Base-by-base conservation (phyloP, 2,329 filamentous ascomycete genomes). In the Ascocoryne sarcoides region DNA sequence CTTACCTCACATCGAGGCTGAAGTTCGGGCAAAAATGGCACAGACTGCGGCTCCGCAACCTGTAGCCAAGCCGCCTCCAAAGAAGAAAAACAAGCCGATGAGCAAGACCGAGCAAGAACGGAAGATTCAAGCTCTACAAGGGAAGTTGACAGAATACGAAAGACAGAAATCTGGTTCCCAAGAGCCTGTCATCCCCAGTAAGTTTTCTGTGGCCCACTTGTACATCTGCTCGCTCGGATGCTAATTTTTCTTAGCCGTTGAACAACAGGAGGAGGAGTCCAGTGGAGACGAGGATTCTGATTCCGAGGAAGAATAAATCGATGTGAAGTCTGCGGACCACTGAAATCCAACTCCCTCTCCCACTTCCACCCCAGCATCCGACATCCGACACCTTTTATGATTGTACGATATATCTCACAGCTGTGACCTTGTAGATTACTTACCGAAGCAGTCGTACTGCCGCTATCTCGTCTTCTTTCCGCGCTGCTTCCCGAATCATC, bases 41-140 rank as follows among this genome's bases (percentile, higher is more conserved):
- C 48, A 60, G 19, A 45, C 58, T 54, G 42, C 52, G 41, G 57
- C 45, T 38, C 48, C 50, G 32, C 57, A 47, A 51, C 58, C 48
- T 50, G 36, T 46, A 7, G 47, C 51, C 4, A 65, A 53, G 55
- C 63, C 53, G 12, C 20, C 50, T 7, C 59, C 62, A 16, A 65
- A 64, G 47, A 79, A 78, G 62, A 72, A 74, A 39, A 83, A 84
- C 61, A 84, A 84, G 67, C 81, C 81, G 1, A 85, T 85, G 81
- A 79, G 76, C 62, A 82, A 82, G 62, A 65, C 67, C 23, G 80
- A 84, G 61, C 81, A 85, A 62, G 79, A 83, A 56, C 69, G 73
- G 31, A 79, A 75, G 49, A 81, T 85, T 53, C 68, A 73, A 49
- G 68, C 76, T 57, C 68, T 84, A 17, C 70, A 75, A 49, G 71